Conservation (phyloP, 306 rosid species). For the Psophocarpus tetragonolobus region DNA sequence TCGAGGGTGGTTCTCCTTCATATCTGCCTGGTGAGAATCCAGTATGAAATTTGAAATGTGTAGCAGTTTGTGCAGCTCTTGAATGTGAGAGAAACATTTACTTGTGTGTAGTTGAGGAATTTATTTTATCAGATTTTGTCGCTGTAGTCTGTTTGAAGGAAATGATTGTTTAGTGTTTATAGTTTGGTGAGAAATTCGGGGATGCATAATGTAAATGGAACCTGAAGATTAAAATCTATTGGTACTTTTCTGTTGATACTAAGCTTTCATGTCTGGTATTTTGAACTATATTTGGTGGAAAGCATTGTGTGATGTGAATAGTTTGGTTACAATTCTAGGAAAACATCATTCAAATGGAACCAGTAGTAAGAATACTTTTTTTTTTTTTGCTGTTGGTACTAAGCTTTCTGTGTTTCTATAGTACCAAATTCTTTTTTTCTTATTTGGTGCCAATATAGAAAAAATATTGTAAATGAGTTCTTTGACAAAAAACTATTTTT, state of each 20-base stretch:
- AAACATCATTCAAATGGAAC: conserved; percentile 56
- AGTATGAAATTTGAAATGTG: conserved; percentile 48
- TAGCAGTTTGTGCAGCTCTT: conserved; percentile 44
- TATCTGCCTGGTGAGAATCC: conserved; percentile 85
- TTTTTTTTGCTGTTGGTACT: conserved; percentile 30
- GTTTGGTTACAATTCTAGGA: conserved; percentile 35
- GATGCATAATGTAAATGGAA: conserved; percentile 56
- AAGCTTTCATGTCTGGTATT: conserved; percentile 32
- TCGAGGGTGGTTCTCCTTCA: conserved; percentile 89
- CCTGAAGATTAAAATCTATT: conserved; percentile 34
- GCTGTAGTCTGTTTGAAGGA: conserved; percentile 40
- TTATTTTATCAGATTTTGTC: conserved; percentile 35
- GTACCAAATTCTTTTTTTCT: neutral
- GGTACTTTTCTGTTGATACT: conserved; percentile 30
- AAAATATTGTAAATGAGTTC: neutral
- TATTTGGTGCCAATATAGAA: neutral
- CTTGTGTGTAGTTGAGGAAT: conserved; percentile 61
- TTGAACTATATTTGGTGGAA: conserved; percentile 19
- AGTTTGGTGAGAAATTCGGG: conserved; percentile 46
- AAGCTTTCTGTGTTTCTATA: conserved; percentile 24
- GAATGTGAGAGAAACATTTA: conserved; percentile 49
- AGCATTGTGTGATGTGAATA: conserved; percentile 15
- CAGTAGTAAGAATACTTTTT: conserved; percentile 35
- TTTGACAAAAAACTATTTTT: neutral
- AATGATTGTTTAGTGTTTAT: conserved; percentile 31